Evolutionary conservation across 2,329 filamentous ascomycete genomes (phyloP).

Genomic region (Phaeosphaeria sp.): DNA sequence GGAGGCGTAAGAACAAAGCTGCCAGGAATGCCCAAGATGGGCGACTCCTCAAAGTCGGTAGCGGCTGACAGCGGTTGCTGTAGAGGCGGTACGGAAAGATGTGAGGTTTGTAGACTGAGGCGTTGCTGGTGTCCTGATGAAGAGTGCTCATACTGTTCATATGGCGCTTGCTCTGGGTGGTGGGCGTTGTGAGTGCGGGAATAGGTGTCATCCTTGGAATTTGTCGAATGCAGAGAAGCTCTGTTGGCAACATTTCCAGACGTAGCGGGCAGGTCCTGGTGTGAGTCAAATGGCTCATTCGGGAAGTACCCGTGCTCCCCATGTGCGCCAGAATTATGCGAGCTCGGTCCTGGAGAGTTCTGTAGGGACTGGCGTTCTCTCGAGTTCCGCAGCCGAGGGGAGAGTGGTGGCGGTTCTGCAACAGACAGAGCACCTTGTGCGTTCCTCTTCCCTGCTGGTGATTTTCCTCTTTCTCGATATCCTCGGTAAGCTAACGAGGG

Average conservation of each 20-base stretch:
- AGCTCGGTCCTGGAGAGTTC: slow-evolving; percentile 29
- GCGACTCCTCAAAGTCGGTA: slow-evolving; percentile 65
- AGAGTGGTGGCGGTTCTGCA: slow-evolving; percentile 38
- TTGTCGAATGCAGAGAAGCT: neutral
- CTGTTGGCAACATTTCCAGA: neutral
- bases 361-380: slow-evolving; percentile 40
- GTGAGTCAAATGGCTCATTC: slow-evolving; percentile 14
- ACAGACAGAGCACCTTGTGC: slow-evolving; percentile 39
- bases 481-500: slow-evolving; percentile 41
- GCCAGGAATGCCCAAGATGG: slow-evolving; percentile 71
- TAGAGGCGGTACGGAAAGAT: slow-evolving; percentile 34
- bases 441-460: slow-evolving; percentile 25
- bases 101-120: slow-evolving; percentile 37
- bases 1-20: slow-evolving; percentile 58
- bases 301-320: slow-evolving; percentile 36
- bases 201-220: neutral
- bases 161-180: slow-evolving; percentile 10
- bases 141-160: slow-evolving; percentile 12
- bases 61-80: slow-evolving; percentile 42
- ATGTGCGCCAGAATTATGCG: slow-evolving; percentile 27
- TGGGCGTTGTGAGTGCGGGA: neutral
- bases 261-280: slow-evolving; percentile 7
- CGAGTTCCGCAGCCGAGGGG: slow-evolving; percentile 44
- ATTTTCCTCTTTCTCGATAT: slow-evolving; percentile 42
- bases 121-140: slow-evolving; percentile 20